Evolutionary conservation across 352 stramenopile species (phyloP), one percentile per base, ranked within the genome.

Genomic region (Pythium phragmiticola): DNA sequence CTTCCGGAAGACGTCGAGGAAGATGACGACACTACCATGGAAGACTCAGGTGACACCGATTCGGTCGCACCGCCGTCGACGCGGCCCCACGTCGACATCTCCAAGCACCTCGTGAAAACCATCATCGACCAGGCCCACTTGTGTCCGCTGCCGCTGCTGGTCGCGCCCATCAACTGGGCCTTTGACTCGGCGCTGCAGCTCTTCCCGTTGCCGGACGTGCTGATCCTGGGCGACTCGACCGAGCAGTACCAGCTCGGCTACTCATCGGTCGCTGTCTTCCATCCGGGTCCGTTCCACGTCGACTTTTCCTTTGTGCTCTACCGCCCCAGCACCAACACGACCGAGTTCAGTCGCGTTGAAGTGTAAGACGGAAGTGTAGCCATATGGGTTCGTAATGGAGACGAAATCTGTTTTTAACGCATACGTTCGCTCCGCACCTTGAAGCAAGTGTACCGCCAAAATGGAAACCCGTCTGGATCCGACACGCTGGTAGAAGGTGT

Each of bases 41-140:
- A 54, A 28, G 66, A 57, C 4, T 60, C 56, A 6, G 68, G 72
- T 16, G 42, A 45, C 17, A 56, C 16, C 41, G 61, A 74, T 4
- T 54, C 68, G 13, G 57, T 57, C 3, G 21, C 37, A 0, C 16
- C 51, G 12, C 6, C 37, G 2, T 45, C 55, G 17, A 60, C 74
- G 14, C 69, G 52, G 2, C 33, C 75, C 7, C 76, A 90, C 48
- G 80, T 80, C 7, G 81, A 95, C 26, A 81, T 93, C 46, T 90
- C 84, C 36, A 90, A 95, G 53, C 88, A 96, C 82, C 60, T 97
- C 77, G 76, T 87, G 72, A 86, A 90, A 73, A 92, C 89, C 57
- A 57, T 98, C 12, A 86, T 98, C 42, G 90, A 98, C 66, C 94
- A 98, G 79, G 89, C 87, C 14, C 94, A 98, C 63, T 73, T 98